phyloP scores from a whole-genome alignment of 2,329 filamentous ascomycete genomes.

The Epichloe baconii region DNA sequence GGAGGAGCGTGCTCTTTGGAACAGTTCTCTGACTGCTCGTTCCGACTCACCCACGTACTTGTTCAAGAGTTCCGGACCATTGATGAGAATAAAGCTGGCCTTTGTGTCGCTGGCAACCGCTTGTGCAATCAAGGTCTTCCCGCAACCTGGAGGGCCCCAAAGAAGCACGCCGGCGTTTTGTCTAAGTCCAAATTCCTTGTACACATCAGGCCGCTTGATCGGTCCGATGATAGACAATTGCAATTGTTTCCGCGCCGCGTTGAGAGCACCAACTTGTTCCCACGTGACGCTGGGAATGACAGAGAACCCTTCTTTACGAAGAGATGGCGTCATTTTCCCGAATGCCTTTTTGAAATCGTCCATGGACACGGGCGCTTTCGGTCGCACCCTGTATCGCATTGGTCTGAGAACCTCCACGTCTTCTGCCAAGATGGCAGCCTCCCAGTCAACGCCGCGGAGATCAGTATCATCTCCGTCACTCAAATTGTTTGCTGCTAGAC shows the following conservation, averaged over 20 bases:
- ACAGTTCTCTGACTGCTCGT: slow-evolving; percentile 82
- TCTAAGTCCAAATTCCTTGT: slow-evolving; percentile 63
- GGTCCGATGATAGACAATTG: slow-evolving; percentile 78
- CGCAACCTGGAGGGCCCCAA: slow-evolving; percentile 93
- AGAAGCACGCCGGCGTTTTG: slow-evolving; percentile 79
- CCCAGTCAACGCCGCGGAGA: slow-evolving; percentile 1
- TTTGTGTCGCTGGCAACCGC: slow-evolving; percentile 91
- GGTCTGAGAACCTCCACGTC: neutral
- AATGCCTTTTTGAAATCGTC: slow-evolving; percentile 62
- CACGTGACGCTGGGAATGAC: slow-evolving; percentile 90
- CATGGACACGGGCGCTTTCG: slow-evolving; percentile 9
- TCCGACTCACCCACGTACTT: slow-evolving; percentile 97
- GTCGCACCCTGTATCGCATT: neutral
- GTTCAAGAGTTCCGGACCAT: slow-evolving; percentile 90
- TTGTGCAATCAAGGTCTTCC: slow-evolving; percentile 92
- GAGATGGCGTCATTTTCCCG: slow-evolving; percentile 48
- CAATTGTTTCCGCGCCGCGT: slow-evolving; percentile 67
- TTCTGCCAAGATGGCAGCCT: slow-evolving; percentile 1
- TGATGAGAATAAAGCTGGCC: slow-evolving; percentile 96
- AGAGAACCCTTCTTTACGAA: slow-evolving; percentile 80
- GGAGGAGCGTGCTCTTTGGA: slow-evolving; percentile 72
- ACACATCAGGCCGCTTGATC: slow-evolving; percentile 70
- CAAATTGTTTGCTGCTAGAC: slow-evolving; percentile 21
- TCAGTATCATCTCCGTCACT: slow-evolving; percentile 17
- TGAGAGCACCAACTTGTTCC: slow-evolving; percentile 78